These are phyloP conservation scores for Paecilomyces sp. DNA, from an alignment of 2,329 filamentous ascomycete genomes.

Conservation along the genomic window DNA sequence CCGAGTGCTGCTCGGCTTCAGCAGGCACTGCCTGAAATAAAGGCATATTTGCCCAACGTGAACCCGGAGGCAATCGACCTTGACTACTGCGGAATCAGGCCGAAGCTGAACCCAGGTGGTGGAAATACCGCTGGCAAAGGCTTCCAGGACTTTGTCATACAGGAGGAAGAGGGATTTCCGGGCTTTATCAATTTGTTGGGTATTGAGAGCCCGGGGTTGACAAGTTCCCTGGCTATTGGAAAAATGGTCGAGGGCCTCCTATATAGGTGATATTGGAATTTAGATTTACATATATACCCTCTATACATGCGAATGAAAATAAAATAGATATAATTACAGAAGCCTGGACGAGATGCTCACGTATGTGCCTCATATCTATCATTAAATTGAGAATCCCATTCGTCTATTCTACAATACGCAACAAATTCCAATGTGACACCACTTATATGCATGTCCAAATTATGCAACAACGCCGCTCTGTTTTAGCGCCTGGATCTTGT, in stretches of 20 bases:
- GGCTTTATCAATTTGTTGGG: constrained; percentile 88
- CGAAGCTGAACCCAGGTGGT: constrained; percentile 64
- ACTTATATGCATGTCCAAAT: not conserved
- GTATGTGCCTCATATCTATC: too few species aligned
- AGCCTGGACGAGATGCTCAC: too few species aligned
- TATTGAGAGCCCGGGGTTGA: constrained; percentile 90
- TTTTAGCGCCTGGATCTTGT: constrained; percentile 53
- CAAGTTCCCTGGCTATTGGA: constrained; percentile 76
- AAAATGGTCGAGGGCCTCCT: constrained; percentile 61
- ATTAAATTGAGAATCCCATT: not conserved
- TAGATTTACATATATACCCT: not conserved
- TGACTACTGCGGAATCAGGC: constrained; percentile 88
- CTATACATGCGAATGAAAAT: not conserved
- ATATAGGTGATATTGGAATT: constrained; percentile 29
- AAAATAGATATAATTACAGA: too few species aligned
- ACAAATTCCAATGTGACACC: not conserved
- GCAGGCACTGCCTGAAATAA: constrained; percentile 67
- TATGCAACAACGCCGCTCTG: constrained; percentile 56
- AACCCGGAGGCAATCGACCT: constrained; percentile 59
- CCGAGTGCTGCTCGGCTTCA: constrained; percentile 58
- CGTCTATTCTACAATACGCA: not conserved
- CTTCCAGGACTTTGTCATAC: constrained; percentile 80
- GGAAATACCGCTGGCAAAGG: constrained; percentile 50
- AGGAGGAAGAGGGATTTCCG: constrained; percentile 65
- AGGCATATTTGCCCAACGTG: constrained; percentile 68